A percentile compares a stretch with the other conserved stretches of the same genome.
phyloP scores from a whole-genome alignment of 2,329 filamentous ascomycete genomes.

The Penicillium glabrum region DNA sequence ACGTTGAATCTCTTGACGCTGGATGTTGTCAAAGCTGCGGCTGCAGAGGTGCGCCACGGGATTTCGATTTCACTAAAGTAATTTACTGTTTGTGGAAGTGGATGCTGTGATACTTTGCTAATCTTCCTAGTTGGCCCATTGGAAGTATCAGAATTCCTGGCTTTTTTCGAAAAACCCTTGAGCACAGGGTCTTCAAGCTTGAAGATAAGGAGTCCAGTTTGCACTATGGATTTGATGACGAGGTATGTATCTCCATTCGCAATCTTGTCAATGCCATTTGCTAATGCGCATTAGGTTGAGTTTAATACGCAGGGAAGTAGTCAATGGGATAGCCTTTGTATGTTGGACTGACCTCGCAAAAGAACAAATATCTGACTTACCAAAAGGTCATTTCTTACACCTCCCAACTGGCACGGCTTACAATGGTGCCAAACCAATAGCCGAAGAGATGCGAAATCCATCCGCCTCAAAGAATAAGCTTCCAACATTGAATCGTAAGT shows the following conservation, averaged over 20 bases:
- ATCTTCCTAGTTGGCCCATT: constrained; percentile 19
- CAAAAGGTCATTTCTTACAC: constrained; percentile 23
- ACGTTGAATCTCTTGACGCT: constrained; percentile 49
- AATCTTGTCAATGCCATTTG: background rate
- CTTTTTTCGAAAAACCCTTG: constrained; percentile 34
- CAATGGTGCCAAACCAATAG: constrained; percentile 30
- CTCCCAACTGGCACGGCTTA: constrained; percentile 28
- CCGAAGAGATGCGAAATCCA: constrained; percentile 21
- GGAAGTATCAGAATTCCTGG: constrained; percentile 37
- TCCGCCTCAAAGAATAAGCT: constrained; percentile 2
- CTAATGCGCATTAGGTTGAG: constrained; percentile 21
- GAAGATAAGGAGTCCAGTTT: constrained; percentile 34
- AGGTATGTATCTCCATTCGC: constrained; percentile 23
- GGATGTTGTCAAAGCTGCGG: constrained; percentile 43
- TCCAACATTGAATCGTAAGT: constrained; percentile 25
- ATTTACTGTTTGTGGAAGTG: constrained; percentile 20
- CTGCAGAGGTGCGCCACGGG: constrained; percentile 44
- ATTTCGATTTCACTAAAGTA: constrained; percentile 45
- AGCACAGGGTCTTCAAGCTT: constrained; percentile 28
- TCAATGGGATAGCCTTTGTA: constrained; percentile 50
- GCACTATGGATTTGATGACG: constrained; percentile 44
- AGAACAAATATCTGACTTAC: constrained; percentile 23
- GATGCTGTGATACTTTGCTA: background rate
- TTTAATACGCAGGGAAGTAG: constrained; percentile 49
- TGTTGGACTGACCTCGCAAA: constrained; percentile 17